Conservation (phyloP, 192 early-diverging fungal species). For the Coemansia aciculifera region DNA sequence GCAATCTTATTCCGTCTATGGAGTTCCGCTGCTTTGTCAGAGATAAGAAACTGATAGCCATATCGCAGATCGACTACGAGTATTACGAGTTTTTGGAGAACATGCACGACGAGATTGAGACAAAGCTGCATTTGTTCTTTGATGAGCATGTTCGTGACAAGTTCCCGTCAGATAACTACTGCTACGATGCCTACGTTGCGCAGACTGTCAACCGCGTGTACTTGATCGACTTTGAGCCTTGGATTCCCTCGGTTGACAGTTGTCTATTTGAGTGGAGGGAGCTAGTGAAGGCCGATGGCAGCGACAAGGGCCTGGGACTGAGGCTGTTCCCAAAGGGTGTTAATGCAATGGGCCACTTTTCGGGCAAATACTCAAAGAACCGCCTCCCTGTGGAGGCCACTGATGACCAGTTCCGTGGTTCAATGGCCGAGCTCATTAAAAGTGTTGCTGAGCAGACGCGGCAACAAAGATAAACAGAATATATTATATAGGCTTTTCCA, state of each 20-base stretch:
- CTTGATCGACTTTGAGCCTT: conserved; percentile 93
- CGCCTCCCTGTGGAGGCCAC: conserved; percentile 50
- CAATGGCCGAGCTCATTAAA: conserved; percentile 34
- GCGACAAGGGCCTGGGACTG: conserved; percentile 21
- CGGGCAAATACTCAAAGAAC: conserved; percentile 43
- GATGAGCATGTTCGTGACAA: conserved; percentile 59
- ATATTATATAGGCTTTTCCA: background rate
- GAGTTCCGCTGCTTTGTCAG: conserved; percentile 96
- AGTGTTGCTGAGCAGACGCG: conserved; percentile 10
- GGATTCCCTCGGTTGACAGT: conserved; percentile 73
- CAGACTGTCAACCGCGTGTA: conserved; percentile 62
- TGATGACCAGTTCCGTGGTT: conserved; percentile 24
- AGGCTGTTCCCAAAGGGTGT: conserved; percentile 45
- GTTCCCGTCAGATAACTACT: conserved; percentile 71
- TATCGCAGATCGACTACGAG: conserved; percentile 86
- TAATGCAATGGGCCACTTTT: conserved; percentile 39
- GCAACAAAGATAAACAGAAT: background rate
- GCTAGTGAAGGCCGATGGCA: conserved; percentile 11
- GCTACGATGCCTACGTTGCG: conserved; percentile 89
- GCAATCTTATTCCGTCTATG: conserved; percentile 84
- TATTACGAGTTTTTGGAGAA: conserved; percentile 77
- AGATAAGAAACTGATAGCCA: conserved; percentile 67
- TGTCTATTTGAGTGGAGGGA: conserved; percentile 85
- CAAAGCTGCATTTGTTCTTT: conserved; percentile 68
- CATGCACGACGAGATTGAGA: conserved; percentile 59